phyloP scores from a whole-genome alignment of 805 yeast genomes.

The Yamadazyma nakazawae region DNA sequence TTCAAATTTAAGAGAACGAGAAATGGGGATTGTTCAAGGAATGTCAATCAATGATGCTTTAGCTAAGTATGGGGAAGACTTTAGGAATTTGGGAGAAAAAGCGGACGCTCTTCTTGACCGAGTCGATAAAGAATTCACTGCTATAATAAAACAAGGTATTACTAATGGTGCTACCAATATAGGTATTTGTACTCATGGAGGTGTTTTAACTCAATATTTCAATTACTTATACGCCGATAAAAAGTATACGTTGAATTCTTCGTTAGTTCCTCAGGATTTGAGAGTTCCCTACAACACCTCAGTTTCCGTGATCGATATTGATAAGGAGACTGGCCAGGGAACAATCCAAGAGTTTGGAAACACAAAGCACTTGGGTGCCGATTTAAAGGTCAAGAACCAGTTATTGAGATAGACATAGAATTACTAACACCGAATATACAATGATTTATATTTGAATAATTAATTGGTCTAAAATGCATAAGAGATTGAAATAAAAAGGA shows the following conservation, averaged over 20 bases:
- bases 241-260: slow-evolving; percentile 35
- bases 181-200: slow-evolving; percentile 74
- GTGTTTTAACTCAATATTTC: slow-evolving; percentile 63
- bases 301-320: slow-evolving; percentile 60
- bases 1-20: slow-evolving; percentile 61
- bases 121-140: slow-evolving; percentile 45
- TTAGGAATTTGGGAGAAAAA: slow-evolving; percentile 66
- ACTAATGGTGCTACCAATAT: slow-evolving; percentile 44
- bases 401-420: slow-evolving; percentile 30
- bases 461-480: not conserved
- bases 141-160: slow-evolving; percentile 36
- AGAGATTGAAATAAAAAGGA: not conserved
- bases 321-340: slow-evolving; percentile 39
- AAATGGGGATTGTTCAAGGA: slow-evolving; percentile 77
- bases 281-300: slow-evolving; percentile 75
- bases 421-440: not conserved
- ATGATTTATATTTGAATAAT: too few species aligned
- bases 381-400: slow-evolving; percentile 49
- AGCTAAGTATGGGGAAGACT: slow-evolving; percentile 52
- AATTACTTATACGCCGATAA: slow-evolving; percentile 45
- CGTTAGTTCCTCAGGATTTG: slow-evolving; percentile 38
- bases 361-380: slow-evolving; percentile 64
- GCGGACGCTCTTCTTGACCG: slow-evolving; percentile 45
- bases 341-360: slow-evolving; percentile 57
- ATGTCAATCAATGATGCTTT: slow-evolving; percentile 68